phyloP scores from a whole-genome alignment of 2,329 filamentous ascomycete genomes.

The Aureobasidium sp. region DNA sequence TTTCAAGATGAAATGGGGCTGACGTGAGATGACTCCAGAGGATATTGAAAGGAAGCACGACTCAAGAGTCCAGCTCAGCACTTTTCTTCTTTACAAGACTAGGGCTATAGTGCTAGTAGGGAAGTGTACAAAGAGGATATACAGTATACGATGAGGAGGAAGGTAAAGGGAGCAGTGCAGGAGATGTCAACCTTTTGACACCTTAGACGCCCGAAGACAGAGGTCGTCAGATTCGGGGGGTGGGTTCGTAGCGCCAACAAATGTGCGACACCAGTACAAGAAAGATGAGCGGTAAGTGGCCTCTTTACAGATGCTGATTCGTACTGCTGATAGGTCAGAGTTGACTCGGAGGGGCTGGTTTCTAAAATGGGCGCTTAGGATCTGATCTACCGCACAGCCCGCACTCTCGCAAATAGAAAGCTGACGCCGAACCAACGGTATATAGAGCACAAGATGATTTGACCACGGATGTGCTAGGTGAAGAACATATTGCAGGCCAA shows the following conservation, averaged over 20 bases:
- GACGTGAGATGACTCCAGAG: conserved; percentile 18
- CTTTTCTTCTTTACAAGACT: background rate
- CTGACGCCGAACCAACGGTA: background rate
- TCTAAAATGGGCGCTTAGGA: conserved; percentile 6
- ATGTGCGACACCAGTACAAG: background rate
- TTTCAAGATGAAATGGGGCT: conserved; percentile 12
- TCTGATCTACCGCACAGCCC: background rate
- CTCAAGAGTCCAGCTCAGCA: conserved; percentile 7
- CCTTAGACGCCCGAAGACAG: background rate
- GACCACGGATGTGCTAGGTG: background rate
- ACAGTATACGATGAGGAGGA: background rate
- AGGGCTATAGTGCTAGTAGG: background rate
- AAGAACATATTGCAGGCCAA: background rate
- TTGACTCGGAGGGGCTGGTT: background rate
- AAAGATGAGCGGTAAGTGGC: conserved; percentile 11
- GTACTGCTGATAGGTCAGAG: conserved; percentile 1
- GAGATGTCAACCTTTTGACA: conserved; percentile 13
- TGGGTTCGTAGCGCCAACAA: conserved; percentile 11
- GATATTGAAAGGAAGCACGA: background rate
- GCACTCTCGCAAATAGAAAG: background rate
- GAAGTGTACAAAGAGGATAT: background rate
- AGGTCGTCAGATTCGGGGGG: background rate
- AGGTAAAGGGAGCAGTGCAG: background rate
- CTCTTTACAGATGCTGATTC: background rate
- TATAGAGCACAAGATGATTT: background rate